Evolutionary conservation across 2,329 filamentous ascomycete species (phyloP).

Genomic region (Venturia nashicola): DNA sequence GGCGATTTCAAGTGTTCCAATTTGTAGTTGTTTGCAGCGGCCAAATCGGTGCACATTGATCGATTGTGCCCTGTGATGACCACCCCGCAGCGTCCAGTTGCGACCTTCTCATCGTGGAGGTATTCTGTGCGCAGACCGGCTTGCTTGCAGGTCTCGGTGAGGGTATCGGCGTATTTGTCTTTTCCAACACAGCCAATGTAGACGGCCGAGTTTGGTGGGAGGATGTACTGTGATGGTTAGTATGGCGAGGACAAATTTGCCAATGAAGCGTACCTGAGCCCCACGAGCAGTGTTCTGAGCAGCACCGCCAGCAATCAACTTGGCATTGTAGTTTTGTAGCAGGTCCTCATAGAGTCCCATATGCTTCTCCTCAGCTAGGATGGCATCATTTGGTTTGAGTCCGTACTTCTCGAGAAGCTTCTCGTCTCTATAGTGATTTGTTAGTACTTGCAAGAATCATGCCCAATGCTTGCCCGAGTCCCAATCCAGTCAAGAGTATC

Average conservation of each 20-base stretch:
- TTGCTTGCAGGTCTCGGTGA: constrained; percentile 73
- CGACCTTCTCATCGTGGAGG: constrained; percentile 70
- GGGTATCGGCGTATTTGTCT: constrained; percentile 88
- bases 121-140: constrained; percentile 91
- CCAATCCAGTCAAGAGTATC: neutral
- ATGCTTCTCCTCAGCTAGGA: constrained; percentile 90
- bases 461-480: neutral
- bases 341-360: constrained; percentile 84
- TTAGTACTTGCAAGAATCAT: neutral
- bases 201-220: constrained; percentile 76
- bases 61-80: constrained; percentile 96
- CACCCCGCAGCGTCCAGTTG: constrained; percentile 89
- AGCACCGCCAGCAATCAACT: constrained; percentile 89
- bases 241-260: neutral
- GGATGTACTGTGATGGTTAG: constrained; percentile 55
- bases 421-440: constrained; percentile 48
- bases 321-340: constrained; percentile 80
- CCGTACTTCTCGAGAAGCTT: constrained; percentile 83
- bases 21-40: constrained; percentile 94
- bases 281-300: constrained; percentile 96
- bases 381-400: constrained; percentile 93
- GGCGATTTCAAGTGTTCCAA: constrained; percentile 83
- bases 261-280: constrained; percentile 49
- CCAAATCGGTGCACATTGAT: constrained; percentile 88
- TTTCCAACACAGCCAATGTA: constrained; percentile 90